phyloP scores from a whole-genome alignment of 257 asterid species.

The Solanum pimpinellifolium region DNA sequence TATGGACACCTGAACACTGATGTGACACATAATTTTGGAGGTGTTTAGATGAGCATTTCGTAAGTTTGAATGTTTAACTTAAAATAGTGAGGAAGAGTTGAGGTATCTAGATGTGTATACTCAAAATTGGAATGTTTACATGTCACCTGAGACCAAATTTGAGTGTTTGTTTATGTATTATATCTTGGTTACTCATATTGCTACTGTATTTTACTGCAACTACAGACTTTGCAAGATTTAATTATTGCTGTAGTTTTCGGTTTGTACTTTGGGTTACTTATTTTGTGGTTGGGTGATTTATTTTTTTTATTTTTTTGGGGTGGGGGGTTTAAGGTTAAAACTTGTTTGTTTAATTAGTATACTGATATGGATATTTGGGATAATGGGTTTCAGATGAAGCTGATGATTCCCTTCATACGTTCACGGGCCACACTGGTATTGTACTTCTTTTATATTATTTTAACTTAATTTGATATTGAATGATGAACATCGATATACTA shows the following conservation, averaged over 20 bases:
- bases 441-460: neutral
- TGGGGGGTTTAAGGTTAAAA: neutral
- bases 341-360: neutral
- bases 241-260: neutral
- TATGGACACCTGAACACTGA: neutral
- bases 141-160: neutral
- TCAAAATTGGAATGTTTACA: neutral
- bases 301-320: neutral
- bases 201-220: neutral
- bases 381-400: slow-evolving; percentile 47
- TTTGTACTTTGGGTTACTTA: neutral
- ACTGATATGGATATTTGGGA: neutral
- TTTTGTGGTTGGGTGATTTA: neutral
- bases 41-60: neutral
- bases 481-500: neutral
- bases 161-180: neutral
- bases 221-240: neutral
- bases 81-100: neutral
- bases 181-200: neutral
- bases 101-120: neutral
- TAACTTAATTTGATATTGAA: neutral
- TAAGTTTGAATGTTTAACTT: neutral
- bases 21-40: neutral
- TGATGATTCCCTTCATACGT: slow-evolving; percentile 80
- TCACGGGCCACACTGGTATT: slow-evolving; percentile 83